Conservation (phyloP, 345 rosid species). For the Lepidium sativum region DNA sequence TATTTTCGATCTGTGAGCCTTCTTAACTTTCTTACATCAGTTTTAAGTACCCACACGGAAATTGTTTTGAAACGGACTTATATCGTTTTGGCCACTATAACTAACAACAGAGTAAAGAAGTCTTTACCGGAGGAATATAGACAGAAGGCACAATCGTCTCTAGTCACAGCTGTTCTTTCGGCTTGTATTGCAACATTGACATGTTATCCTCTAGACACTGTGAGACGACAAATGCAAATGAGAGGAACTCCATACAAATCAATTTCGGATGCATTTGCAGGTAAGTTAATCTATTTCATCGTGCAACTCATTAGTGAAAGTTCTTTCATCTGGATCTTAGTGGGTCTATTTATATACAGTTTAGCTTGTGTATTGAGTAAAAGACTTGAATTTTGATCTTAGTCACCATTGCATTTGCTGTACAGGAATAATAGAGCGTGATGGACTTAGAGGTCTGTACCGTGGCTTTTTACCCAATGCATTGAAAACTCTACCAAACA, state of each 20-base stretch:
- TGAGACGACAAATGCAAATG: slow-evolving; percentile 99
- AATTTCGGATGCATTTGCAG: slow-evolving; percentile 77
- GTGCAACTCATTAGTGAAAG: neutral
- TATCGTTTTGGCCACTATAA: neutral
- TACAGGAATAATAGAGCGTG: slow-evolving; percentile 67
- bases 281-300: slow-evolving; percentile 24
- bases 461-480: slow-evolving; percentile 96
- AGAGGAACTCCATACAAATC: slow-evolving; percentile 81
- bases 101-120: slow-evolving; percentile 69
- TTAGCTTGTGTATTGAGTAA: neutral
- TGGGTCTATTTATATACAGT: neutral
- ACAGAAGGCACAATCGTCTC: slow-evolving; percentile 69
- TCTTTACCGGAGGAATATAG: slow-evolving; percentile 73
- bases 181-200: slow-evolving; percentile 83
- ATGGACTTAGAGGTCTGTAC: slow-evolving; percentile 69
- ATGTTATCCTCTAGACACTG: slow-evolving; percentile 93
- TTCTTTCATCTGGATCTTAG: neutral
- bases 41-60: neutral
- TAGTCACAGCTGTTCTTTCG: slow-evolving; percentile 74
- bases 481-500: slow-evolving; percentile 78
- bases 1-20: slow-evolving; percentile 83
- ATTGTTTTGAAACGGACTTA: neutral
- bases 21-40: neutral
- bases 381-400: neutral
- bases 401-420: neutral